Evolutionary conservation across 108 stramenopile species (phyloP), one percentile per base, ranked within the genome.

Genomic region (Fragilaria crotonensis): DNA sequence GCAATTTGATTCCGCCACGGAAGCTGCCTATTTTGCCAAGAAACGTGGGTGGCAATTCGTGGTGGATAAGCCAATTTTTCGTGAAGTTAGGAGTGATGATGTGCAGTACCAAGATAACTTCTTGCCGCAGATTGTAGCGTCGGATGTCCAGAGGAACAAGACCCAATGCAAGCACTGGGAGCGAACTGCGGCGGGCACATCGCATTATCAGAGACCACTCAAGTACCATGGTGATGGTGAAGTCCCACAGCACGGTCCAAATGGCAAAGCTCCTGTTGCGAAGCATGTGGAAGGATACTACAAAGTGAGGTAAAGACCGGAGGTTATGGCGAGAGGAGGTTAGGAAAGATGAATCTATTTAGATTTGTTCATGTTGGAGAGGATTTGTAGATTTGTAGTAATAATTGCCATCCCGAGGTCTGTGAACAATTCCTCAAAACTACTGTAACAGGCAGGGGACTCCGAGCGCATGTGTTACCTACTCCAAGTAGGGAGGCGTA

Each of bases 1-100:
- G 73, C 57, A 54, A 45, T 98, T 98, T 62, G 70, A 76, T 50
- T 90, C 82, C 19, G 85, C 89, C n/a, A 77, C 78, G 60, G 82
- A 94, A 46, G 97, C 97, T 22, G 85, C 87, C 26, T 81, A 79
- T 57, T 97, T 97, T 76, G 85, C 85, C 57, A 62, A 94, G 62
- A 93, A 93, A 65, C 74, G 89, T 32, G 97, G 97, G 28, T 95
- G 97, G 97, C 81, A 87, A 31, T 93, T 74, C 62, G 59, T 86
- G 32, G 84, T 90, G 25, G 80, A 89, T 45, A 69, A 70, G 19
- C 89, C 90, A 29, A 72, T 90, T 28, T 62, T 85, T 55, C 73
- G 87, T 0, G 66, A 74, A 59, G 68, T 73, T 21, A 45, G 87
- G 25, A 67, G 72, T 27, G 83, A 87, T 58, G 77, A 73, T 52